phyloP scores from a whole-genome alignment of 371 early-diverging fungal species.

The Rhizopus sp. region DNA sequence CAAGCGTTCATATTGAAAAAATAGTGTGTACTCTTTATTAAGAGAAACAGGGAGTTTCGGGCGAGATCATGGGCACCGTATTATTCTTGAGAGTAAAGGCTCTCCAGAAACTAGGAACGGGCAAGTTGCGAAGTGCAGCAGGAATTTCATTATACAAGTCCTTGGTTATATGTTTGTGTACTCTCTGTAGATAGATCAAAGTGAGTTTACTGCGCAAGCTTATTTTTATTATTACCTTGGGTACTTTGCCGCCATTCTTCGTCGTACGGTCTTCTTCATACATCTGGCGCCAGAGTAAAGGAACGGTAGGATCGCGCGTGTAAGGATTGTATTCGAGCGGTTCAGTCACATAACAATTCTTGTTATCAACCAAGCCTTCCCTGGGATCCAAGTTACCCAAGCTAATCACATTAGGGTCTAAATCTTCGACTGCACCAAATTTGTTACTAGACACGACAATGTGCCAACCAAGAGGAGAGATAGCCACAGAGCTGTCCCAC shows the following conservation, averaged over 20 bases:
- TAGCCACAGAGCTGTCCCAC: constrained; percentile 39
- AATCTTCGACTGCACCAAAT: constrained; percentile 34
- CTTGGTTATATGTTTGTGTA: constrained; percentile 15
- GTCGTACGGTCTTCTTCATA: constrained; percentile 25
- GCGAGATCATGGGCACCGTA: constrained; percentile 36
- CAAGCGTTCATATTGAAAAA: too few relatives aligned
- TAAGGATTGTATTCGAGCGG: constrained; percentile 24
- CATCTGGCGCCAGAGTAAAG: constrained; percentile 37
- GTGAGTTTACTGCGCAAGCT: neutral
- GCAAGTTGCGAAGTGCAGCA: constrained; percentile 33
- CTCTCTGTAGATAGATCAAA: constrained; percentile 17
- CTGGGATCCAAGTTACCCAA: constrained; percentile 38
- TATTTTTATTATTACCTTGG: constrained; percentile 22
- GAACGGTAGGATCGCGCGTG: constrained; percentile 14
- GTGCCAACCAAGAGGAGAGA: constrained; percentile 42
- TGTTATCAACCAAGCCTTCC: constrained; percentile 29
- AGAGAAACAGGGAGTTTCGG: constrained; percentile 18
- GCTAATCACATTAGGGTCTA: constrained; percentile 46
- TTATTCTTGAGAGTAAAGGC: constrained; percentile 39
- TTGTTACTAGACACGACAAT: constrained; percentile 34
- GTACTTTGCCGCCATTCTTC: constrained; percentile 31
- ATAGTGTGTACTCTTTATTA: neutral
- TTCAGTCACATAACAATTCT: constrained; percentile 43
- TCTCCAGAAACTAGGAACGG: constrained; percentile 40
- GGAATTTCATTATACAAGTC: constrained; percentile 33